A percentile compares a stretch with the other conserved stretches of the same genome.
These are phyloP conservation scores for Botrytis paeoniae DNA, from an alignment of 2,329 filamentous ascomycete genomes.

Conservation along the genomic window DNA sequence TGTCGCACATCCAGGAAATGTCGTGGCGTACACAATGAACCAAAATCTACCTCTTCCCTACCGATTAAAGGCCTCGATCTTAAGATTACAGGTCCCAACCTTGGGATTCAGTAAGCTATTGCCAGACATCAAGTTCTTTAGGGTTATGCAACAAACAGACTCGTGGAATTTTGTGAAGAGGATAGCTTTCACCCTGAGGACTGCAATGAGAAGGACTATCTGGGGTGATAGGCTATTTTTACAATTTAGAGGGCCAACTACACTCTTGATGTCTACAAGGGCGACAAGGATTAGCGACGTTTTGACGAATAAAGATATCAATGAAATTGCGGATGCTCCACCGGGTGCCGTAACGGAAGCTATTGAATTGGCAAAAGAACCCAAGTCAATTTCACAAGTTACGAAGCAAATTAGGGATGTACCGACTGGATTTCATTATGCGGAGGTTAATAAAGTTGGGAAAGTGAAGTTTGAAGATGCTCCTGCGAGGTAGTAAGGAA, in stretches of 20 bases:
- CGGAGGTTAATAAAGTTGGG: slow-evolving; percentile 56
- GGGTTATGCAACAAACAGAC: slow-evolving; percentile 65
- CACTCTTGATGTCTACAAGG: slow-evolving; percentile 84
- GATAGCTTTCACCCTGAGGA: slow-evolving; percentile 67
- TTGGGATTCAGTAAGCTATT: slow-evolving; percentile 61
- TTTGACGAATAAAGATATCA: slow-evolving; percentile 73
- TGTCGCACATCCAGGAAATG: slow-evolving; percentile 84
- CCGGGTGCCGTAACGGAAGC: slow-evolving; percentile 66
- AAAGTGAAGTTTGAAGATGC: slow-evolving; percentile 57
- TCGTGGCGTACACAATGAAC: slow-evolving; percentile 83
- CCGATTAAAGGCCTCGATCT: slow-evolving; percentile 73
- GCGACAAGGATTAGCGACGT: slow-evolving; percentile 75
- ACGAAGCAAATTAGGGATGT: slow-evolving; percentile 38
- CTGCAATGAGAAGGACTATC: slow-evolving; percentile 74
- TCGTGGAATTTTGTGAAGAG: slow-evolving; percentile 69
- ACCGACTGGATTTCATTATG: slow-evolving; percentile 52
- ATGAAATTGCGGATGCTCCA: slow-evolving; percentile 83
- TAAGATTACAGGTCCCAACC: slow-evolving; percentile 75
- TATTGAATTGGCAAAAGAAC: slow-evolving; percentile 47
- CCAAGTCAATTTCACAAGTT: slow-evolving; percentile 36
- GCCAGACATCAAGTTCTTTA: slow-evolving; percentile 69
- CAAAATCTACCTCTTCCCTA: slow-evolving; percentile 76
- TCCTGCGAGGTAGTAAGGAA: slow-evolving; percentile 23
- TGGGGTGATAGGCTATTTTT: slow-evolving; percentile 95
- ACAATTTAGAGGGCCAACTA: slow-evolving; percentile 82